Base-by-base conservation (phyloP, 805 yeast genomes). In the Tetrapisispora phaffii region DNA sequence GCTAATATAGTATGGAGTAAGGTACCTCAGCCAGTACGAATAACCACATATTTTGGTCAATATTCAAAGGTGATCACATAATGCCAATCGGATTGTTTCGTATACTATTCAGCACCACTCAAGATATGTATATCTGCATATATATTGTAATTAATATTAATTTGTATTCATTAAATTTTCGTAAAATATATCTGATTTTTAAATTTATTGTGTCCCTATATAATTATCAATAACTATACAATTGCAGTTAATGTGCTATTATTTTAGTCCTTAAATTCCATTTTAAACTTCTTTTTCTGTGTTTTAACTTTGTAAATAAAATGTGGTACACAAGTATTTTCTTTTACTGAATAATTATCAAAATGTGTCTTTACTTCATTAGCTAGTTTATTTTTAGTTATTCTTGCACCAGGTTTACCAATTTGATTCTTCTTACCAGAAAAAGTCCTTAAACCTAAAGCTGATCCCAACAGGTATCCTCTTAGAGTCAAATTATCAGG, bases 301-400 rank as follows among this genome's bases (percentile, higher is more conserved):
- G 86, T 82, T 57, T 79, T 79, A 44, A 86, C 88, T 55, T 85
- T 81, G 67, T 90, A 93, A 45, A 93, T 71, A 60, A 90, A 93
- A 56, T 85, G 88, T 32, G 96, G 86, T 34, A 90, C 79, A 28
- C 84, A 79, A 55, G 90, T 97, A 47, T 82, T 79, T 58, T 90
- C 98, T 54, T 85, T 79, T 3, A 79, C 78, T 12, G 75, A 72
- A 39, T 70, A 72, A 8, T 65, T 54, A 50, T 72, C 55, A 54
- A 89, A 86, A 62, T 90, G 97, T 45, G 73, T 75, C 63, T 78
- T 81, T 22, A 80, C 79, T 22, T 72, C 73, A 2, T 61, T 62
- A 0, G 86, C 82, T 28, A 82, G 70, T 49, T 79, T 85, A 3
- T 67, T 67, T 59, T 80, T 83, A 39, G 79, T 57, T 8, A 80